A percentile compares a stretch with the other conserved stretches of the same genome.
phyloP scores from a whole-genome alignment of 2,329 filamentous ascomycete species.

The Ophiosphaerella korrae region DNA sequence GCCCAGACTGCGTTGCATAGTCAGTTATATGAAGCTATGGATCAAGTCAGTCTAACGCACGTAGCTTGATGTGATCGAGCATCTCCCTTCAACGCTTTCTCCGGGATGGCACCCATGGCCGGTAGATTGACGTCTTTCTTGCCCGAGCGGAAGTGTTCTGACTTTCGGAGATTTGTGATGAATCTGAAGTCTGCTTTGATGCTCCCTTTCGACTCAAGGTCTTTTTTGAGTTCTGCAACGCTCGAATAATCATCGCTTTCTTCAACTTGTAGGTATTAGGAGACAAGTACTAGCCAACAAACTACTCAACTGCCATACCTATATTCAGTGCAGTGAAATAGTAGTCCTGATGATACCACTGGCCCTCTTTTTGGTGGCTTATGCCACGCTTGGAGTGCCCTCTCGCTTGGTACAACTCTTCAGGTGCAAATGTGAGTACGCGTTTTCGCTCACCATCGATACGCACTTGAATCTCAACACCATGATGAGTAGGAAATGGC shows the following conservation, averaged over 20 bases:
- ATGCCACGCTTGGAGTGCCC: neutral
- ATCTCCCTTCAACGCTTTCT: conserved; percentile 16
- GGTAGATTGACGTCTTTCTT: neutral
- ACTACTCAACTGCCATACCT: neutral
- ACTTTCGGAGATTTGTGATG: conserved; percentile 1
- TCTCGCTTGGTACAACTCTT: neutral
- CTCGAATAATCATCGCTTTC: neutral
- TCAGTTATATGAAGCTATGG: neutral
- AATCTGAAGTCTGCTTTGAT: conserved; percentile 1
- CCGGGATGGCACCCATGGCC: conserved; percentile 2
- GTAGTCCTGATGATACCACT: conserved; percentile 4
- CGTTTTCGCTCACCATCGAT: neutral
- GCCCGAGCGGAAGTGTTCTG: neutral
- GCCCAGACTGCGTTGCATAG: neutral
- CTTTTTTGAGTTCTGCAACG: neutral
- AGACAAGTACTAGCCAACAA: neutral
- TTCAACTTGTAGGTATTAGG: neutral
- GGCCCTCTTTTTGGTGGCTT: neutral
- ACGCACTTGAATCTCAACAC: neutral
- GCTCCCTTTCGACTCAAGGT: conserved; percentile 2
- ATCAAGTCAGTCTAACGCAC: conserved; percentile 1
- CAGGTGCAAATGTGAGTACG: neutral
- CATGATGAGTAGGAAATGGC: conserved; percentile 1
- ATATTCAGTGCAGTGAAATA: conserved; percentile 12
- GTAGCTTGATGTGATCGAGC: conserved; percentile 13